Percentiles rank a stretch among this genome's conserved stretches.
Conservation (phyloP, 1,139 yeast genomes). For the Nakaseomyces uthaithaninus region DNA sequence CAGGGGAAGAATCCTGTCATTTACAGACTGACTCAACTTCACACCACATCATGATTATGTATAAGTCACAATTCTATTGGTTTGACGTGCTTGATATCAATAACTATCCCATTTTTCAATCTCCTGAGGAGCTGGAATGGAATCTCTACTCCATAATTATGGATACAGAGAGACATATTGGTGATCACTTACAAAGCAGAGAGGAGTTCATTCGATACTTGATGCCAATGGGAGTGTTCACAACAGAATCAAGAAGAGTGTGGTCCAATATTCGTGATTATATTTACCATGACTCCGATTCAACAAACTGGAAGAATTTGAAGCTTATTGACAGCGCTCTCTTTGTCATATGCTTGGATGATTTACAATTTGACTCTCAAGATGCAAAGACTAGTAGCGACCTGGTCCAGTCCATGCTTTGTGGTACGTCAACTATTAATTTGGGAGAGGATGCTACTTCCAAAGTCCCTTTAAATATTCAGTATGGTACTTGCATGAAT, state of each 20-base stretch:
- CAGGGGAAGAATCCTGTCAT: slow-evolving; percentile 52
- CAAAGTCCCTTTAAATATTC: slow-evolving; percentile 54
- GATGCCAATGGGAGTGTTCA: slow-evolving; percentile 81
- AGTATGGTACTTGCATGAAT: slow-evolving; percentile 88
- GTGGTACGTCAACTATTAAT: slow-evolving; percentile 59
- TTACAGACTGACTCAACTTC: slow-evolving; percentile 73
- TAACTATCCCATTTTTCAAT: slow-evolving; percentile 54
- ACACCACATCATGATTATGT: slow-evolving; percentile 74
- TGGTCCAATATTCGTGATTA: slow-evolving; percentile 70
- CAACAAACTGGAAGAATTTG: slow-evolving; percentile 59
- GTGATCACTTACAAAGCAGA: slow-evolving; percentile 26
- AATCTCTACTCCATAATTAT: slow-evolving; percentile 68
- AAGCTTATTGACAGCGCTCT: slow-evolving; percentile 71
- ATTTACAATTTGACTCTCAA: slow-evolving; percentile 51
- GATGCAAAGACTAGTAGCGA: slow-evolving; percentile 40
- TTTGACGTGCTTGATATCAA: slow-evolving; percentile 75
- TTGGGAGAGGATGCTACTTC: slow-evolving; percentile 13
- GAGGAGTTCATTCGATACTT: slow-evolving; percentile 36
- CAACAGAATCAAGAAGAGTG: slow-evolving; percentile 77
- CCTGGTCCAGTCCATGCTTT: slow-evolving; percentile 72
- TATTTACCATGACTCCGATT: slow-evolving; percentile 36
- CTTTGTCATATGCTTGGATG: slow-evolving; percentile 75
- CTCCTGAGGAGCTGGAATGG: slow-evolving; percentile 65
- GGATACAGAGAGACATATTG: slow-evolving; percentile 43
- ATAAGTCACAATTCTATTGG: slow-evolving; percentile 88